Evolutionary conservation across 228 moss, liverwort and hornwort genomes (phyloP).

Genomic region (Sphagnum magellanicum): DNA sequence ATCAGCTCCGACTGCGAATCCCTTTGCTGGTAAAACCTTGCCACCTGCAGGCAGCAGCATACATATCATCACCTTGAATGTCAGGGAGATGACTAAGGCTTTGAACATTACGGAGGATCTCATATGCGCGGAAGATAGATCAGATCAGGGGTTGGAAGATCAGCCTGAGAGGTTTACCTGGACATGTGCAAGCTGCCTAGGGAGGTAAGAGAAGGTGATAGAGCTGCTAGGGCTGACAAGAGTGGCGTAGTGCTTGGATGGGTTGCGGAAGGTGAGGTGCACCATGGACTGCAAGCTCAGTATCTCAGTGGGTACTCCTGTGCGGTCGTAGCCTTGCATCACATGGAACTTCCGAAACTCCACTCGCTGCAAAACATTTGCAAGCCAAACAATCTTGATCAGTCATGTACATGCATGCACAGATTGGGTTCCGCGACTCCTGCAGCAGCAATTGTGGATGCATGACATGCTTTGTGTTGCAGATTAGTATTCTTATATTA

Average conservation of each 20-base stretch:
- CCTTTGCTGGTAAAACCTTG: slow-evolving; percentile 35
- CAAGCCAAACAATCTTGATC: neutral
- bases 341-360: slow-evolving; percentile 43
- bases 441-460: neutral
- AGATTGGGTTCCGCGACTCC: neutral
- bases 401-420: neutral
- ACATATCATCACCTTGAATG: too few species aligned
- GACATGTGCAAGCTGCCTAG: slow-evolving; percentile 44
- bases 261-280: slow-evolving; percentile 38
- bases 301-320: slow-evolving; percentile 56
- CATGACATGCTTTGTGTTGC: neutral
- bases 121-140: too few species aligned
- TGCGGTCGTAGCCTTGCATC: slow-evolving; percentile 41
- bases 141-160: too few species aligned
- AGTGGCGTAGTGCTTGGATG: slow-evolving; percentile 51
- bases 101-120: too few species aligned
- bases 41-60: slow-evolving; percentile 17
- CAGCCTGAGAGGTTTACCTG: slow-evolving; percentile 19
- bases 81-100: too few species aligned
- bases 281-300: slow-evolving; percentile 55
- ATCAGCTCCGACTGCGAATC: slow-evolving; percentile 25
- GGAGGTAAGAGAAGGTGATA: slow-evolving; percentile 40
- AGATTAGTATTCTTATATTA: neutral
- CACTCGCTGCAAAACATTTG: slow-evolving; percentile 27
- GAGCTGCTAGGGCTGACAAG: slow-evolving; percentile 34